A percentile compares a stretch with the other conserved stretches of the same genome.
phyloP scores from a whole-genome alignment of 2,329 filamentous ascomycete genomes.

The Pleurostoma richardsiae region DNA sequence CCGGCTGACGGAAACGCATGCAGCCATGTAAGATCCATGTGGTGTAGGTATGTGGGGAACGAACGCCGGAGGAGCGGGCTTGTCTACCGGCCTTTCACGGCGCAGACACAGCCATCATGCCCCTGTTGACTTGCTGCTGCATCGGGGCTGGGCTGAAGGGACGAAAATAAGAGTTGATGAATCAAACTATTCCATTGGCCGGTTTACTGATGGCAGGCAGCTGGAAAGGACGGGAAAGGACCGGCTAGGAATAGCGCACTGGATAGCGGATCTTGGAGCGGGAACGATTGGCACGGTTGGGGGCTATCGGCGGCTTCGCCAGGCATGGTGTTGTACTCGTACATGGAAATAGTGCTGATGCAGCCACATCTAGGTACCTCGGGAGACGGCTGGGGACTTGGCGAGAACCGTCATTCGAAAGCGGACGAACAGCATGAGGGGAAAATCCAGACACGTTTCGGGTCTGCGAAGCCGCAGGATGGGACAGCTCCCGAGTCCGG shows the following conservation, averaged over 20 bases:
- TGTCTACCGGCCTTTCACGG: slow-evolving; percentile 3
- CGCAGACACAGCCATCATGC: slow-evolving; percentile 10
- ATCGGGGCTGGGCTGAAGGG: slow-evolving; percentile 12
- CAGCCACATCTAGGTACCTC: too few relatives aligned
- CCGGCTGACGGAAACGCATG: not conserved
- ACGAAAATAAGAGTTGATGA: slow-evolving; percentile 7
- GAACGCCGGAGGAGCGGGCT: not conserved
- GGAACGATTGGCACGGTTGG: not conserved
- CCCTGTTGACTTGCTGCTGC: slow-evolving; percentile 1
- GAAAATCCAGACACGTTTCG: too few relatives aligned
- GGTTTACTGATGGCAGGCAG: slow-evolving; percentile 7
- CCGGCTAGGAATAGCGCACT: not conserved
- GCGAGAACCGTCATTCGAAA: not conserved
- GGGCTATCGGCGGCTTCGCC: not conserved
- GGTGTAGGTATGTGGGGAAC: not conserved
- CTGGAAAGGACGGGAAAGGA: slow-evolving; percentile 8
- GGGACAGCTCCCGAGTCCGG: too few relatives aligned
- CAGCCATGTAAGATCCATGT: not conserved
- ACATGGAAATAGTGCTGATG: too few relatives aligned
- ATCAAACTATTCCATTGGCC: slow-evolving; percentile 11
- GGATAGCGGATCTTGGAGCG: not conserved
- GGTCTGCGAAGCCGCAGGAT: too few relatives aligned
- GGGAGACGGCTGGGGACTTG: too few relatives aligned
- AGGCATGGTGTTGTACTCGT: too few relatives aligned
- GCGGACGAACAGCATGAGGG: not conserved